Percentiles rank a stretch among this genome's conserved stretches.
Conservation (phyloP, 148 eudicot genomes). For the Cornus florida region DNA sequence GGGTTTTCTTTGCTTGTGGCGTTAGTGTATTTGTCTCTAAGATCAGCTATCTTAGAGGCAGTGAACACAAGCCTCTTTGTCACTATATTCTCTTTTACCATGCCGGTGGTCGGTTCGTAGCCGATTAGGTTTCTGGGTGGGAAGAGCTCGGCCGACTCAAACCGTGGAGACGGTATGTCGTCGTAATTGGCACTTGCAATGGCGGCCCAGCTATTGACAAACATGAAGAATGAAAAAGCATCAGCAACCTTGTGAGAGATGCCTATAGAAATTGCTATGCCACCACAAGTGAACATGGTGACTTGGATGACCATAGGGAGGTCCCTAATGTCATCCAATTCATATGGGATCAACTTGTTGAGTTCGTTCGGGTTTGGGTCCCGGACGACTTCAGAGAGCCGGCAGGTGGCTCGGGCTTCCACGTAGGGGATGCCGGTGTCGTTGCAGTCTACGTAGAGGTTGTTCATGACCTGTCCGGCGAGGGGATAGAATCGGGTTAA, state of each 20-base stretch:
- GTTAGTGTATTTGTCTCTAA: conserved; percentile 8
- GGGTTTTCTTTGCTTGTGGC: neutral
- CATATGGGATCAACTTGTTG: conserved; percentile 36
- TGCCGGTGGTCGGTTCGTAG: neutral
- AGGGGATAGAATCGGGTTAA: conserved; percentile 48
- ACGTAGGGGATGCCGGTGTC: conserved; percentile 34
- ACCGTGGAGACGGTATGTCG: neutral
- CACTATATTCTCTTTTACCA: conserved; percentile 7
- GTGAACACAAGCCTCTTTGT: conserved; percentile 28
- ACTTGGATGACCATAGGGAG: conserved; percentile 31
- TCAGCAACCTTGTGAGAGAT: conserved; percentile 41
- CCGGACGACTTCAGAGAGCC: conserved; percentile 20
- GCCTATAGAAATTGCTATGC: conserved; percentile 20
- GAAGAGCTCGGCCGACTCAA: conserved; percentile 15
- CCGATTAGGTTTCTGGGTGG: conserved; percentile 15
- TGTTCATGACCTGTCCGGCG: conserved; percentile 40
- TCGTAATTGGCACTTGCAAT: conserved; percentile 1
- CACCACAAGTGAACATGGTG: conserved; percentile 37
- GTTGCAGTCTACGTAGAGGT: conserved; percentile 36
- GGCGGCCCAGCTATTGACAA: conserved; percentile 36
- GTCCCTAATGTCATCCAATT: conserved; percentile 13
- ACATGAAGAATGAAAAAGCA: conserved; percentile 24
- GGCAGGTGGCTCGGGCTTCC: conserved; percentile 25
- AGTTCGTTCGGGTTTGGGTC: conserved; percentile 24
- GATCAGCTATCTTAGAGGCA: conserved; percentile 12